Percentiles rank a stretch among this genome's conserved stretches.
Evolutionary conservation across 768 basidiomycete genomes (phyloP).

Genomic region (Terana coerulea): DNA sequence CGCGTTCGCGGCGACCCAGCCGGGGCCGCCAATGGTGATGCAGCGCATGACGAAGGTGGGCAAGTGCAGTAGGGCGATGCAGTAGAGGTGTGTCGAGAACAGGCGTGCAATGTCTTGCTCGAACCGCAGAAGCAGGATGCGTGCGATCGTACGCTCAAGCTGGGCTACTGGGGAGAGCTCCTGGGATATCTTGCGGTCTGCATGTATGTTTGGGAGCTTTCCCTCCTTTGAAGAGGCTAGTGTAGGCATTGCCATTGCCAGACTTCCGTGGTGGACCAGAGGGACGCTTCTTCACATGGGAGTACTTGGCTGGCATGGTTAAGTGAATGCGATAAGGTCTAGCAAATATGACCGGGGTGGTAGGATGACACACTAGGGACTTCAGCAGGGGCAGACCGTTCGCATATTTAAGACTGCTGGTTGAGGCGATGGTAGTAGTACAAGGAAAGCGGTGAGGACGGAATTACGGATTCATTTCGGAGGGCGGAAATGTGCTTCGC

Average conservation of each 20-base stretch:
- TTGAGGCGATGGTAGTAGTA: no score
- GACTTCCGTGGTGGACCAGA: constrained; percentile 39
- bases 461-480: no score
- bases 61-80: constrained; percentile 58
- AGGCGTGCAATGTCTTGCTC: constrained; percentile 74
- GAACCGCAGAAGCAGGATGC: constrained; percentile 63
- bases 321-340: no score
- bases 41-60: constrained; percentile 68
- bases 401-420: no score
- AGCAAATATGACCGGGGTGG: no score
- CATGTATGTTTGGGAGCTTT: constrained; percentile 40
- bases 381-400: no score
- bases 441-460: no score
- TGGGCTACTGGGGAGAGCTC: constrained; percentile 60
- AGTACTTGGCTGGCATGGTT: constrained; percentile 67
- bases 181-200: constrained; percentile 52
- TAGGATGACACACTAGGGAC: no score
- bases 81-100: constrained; percentile 67
- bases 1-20: constrained; percentile 66
- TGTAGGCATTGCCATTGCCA: constrained; percentile 20
- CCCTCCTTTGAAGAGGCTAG: constrained; percentile 32
- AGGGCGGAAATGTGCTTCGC: no score
- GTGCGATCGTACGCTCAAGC: constrained; percentile 65
- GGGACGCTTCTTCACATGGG: constrained; percentile 63
- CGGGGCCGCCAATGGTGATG: constrained; percentile 54